These are phyloP conservation scores for Hirschfeldia incana DNA, from an alignment of 345 rosid genomes.

Conservation along the genomic window DNA sequence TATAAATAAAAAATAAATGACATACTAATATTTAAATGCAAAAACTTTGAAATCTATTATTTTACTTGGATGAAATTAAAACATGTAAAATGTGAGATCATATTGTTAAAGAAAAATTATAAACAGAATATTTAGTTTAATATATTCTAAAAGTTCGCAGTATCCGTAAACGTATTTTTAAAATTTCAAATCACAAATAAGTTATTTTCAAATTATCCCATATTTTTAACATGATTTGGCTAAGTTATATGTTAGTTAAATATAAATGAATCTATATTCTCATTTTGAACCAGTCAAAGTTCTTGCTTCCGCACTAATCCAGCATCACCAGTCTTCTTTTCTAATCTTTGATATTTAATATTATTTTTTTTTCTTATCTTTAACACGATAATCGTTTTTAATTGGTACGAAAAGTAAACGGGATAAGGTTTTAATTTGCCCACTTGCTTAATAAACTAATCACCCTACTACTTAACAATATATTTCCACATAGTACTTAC, in stretches of 20 bases:
- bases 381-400: slow-evolving; percentile 20
- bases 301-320: slow-evolving; percentile 38
- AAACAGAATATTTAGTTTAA: too few species aligned
- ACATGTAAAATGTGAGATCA: too few species aligned
- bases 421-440: slow-evolving; percentile 32
- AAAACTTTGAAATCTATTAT: too few species aligned
- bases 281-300: slow-evolving; percentile 5
- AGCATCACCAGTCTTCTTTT: slow-evolving; percentile 24
- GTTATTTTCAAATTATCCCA: too few species aligned
- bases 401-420: slow-evolving; percentile 36
- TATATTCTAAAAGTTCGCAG: too few species aligned
- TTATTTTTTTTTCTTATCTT: background rate
- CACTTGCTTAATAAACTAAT: slow-evolving; percentile 27
- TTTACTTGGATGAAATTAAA: too few species aligned
- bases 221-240: background rate
- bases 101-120: too few species aligned
- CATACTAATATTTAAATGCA: too few species aligned
- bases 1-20: too few species aligned
- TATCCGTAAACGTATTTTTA: too few species aligned
- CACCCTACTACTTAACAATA: slow-evolving; percentile 6
- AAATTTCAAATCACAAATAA: too few species aligned
- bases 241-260: background rate
- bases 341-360: slow-evolving; percentile 11
- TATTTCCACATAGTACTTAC: slow-evolving; percentile 12
- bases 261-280: background rate